Conservation (phyloP, 768 basidiomycete genomes). For the Leucosporidium scottii region DNA sequence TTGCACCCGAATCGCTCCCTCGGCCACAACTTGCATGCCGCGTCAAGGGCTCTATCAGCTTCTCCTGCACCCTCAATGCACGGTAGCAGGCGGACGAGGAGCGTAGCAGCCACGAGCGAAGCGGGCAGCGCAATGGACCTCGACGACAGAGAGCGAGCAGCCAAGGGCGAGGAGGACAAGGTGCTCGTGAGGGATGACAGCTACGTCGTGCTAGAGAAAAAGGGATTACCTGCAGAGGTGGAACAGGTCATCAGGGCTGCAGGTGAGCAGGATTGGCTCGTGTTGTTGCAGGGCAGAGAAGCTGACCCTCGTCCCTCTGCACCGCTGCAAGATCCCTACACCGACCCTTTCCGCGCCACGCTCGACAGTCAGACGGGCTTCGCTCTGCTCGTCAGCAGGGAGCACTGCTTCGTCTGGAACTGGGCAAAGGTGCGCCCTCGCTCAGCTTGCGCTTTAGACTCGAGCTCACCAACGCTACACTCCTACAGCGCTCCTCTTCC, state of each 20-base stretch:
- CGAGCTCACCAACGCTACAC: neutral
- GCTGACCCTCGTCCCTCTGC: too few relatives aligned
- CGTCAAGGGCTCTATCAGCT: neutral
- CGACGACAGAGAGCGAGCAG: slow-evolving; percentile 16
- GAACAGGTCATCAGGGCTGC: slow-evolving; percentile 17
- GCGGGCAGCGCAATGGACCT: slow-evolving; percentile 15
- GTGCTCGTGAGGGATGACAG: slow-evolving; percentile 27
- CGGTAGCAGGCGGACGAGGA: slow-evolving; percentile 1
- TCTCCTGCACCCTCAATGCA: neutral
- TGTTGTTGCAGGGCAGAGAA: neutral
- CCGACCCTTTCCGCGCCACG: slow-evolving; percentile 17
- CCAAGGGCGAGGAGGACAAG: slow-evolving; percentile 3
- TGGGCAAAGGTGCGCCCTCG: slow-evolving; percentile 35
- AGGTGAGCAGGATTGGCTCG: slow-evolving; percentile 8
- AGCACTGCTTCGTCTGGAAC: slow-evolving; percentile 41
- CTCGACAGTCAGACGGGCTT: slow-evolving; percentile 40
- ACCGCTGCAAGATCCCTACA: slow-evolving; percentile 17
- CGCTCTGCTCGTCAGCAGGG: slow-evolving; percentile 37
- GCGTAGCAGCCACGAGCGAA: neutral
- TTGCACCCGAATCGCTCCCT: neutral
- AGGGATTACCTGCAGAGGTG: slow-evolving; percentile 23
- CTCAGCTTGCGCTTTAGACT: neutral
- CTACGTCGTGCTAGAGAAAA: slow-evolving; percentile 18
- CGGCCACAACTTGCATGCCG: slow-evolving; percentile 4
- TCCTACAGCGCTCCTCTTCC: slow-evolving; percentile 36